A percentile compares a stretch with the other conserved stretches of the same genome.
phyloP scores from a whole-genome alignment of 2,329 filamentous ascomycete genomes.

The Alternaria triticimaculans region DNA sequence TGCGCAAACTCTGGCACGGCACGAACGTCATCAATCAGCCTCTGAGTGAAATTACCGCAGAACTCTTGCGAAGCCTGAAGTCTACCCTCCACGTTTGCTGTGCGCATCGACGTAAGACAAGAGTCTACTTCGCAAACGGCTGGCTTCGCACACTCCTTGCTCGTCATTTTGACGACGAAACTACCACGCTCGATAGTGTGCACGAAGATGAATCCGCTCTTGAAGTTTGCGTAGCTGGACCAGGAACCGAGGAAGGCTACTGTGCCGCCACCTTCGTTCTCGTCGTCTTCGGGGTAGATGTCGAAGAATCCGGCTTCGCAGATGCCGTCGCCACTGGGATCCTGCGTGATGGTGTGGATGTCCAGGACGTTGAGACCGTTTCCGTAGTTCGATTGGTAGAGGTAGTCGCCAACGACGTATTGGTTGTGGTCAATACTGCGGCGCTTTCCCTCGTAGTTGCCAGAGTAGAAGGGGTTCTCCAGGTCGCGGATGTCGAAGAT shows the following conservation, averaged over 20 bases:
- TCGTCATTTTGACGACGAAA: conserved; percentile 41
- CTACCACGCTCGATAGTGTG: conserved; percentile 47
- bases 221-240: conserved; percentile 47
- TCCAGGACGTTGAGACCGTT: conserved; percentile 48
- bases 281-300: conserved; percentile 51
- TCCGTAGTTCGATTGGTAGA: conserved; percentile 52
- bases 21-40: conserved; percentile 22
- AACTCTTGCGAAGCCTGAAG: conserved; percentile 25
- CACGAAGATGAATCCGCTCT: conserved; percentile 43
- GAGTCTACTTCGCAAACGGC: conserved; percentile 27
- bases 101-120: conserved; percentile 26
- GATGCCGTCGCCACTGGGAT: conserved; percentile 44
- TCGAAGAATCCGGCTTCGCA: conserved; percentile 52
- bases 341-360: conserved; percentile 45
- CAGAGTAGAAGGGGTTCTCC: conserved; percentile 44
- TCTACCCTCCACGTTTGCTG: conserved; percentile 26
- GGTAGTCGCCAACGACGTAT: conserved; percentile 47
- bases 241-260: conserved; percentile 51
- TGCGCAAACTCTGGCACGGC: conserved; percentile 26
- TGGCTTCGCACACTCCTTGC: conserved; percentile 28
- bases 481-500: conserved; percentile 44
- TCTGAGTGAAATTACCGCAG: conserved; percentile 24
- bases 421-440: conserved; percentile 54
- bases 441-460: conserved; percentile 46
- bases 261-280: conserved; percentile 40